Evolutionary conservation across 345 rosid genomes (phyloP).

Genomic region (Dovyalis caffra): DNA sequence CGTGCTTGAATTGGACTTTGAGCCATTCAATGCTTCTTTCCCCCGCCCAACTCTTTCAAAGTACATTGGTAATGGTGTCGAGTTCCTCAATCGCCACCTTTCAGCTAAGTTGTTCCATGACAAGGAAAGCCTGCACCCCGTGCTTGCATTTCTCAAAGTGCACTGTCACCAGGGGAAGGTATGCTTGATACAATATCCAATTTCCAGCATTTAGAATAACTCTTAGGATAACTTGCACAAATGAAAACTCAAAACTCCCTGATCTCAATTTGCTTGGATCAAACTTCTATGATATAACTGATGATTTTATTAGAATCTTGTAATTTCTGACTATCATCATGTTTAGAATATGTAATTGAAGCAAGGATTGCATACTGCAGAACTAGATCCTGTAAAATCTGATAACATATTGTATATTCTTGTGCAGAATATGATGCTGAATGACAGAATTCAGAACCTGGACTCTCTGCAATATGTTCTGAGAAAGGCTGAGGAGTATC

Average conservation of each 20-base stretch:
- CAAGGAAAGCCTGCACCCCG: constrained; percentile 89
- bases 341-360: neutral
- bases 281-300: neutral
- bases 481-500: constrained; percentile 90
- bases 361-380: neutral
- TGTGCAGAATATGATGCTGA: constrained; percentile 80
- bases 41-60: constrained; percentile 90
- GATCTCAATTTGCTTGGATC: neutral
- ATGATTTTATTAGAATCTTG: neutral
- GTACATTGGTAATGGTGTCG: constrained; percentile 91
- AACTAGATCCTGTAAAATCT: neutral
- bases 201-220: neutral
- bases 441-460: constrained; percentile 63
- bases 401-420: neutral
- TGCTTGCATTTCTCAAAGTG: constrained; percentile 81
- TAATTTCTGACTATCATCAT: neutral
- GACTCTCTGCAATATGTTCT: constrained; percentile 61
- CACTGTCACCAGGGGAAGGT: constrained; percentile 88
- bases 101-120: constrained; percentile 93
- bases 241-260: neutral
- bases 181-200: neutral
- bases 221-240: neutral
- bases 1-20: constrained; percentile 91
- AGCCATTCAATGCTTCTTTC: constrained; percentile 82
- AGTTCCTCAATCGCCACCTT: constrained; percentile 96